These are phyloP conservation scores for Alternaria sp. DNA, from an alignment of 2,329 filamentous ascomycete genomes.

Conservation along the genomic window DNA sequence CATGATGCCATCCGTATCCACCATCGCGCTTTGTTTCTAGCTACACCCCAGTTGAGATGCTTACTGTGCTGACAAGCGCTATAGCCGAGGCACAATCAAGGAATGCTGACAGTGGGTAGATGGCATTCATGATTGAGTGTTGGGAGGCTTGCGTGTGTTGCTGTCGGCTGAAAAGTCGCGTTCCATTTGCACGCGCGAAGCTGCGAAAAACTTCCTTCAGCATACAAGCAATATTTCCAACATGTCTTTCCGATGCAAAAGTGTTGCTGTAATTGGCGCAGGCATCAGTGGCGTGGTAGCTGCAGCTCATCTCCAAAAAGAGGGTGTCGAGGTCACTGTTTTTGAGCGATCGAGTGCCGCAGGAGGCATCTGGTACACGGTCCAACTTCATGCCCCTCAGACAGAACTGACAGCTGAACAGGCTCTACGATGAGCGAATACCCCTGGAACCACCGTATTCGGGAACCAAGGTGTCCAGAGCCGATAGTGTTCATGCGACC, in stretches of 20 bases:
- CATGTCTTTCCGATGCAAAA: constrained; percentile 25
- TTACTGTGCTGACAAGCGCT: constrained; percentile 12
- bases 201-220: neutral
- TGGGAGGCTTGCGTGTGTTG: neutral
- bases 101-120: neutral
- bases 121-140: neutral
- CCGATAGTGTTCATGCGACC: constrained; percentile 21
- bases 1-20: constrained; percentile 33
- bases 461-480: constrained; percentile 25
- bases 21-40: constrained; percentile 16
- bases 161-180: neutral
- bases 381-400: neutral
- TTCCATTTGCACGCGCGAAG: neutral
- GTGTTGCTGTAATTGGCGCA: constrained; percentile 45
- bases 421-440: constrained; percentile 59
- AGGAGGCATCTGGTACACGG: constrained; percentile 62
- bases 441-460: constrained; percentile 59
- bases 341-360: constrained; percentile 60
- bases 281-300: constrained; percentile 47
- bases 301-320: constrained; percentile 43
- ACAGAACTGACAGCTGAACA: neutral
- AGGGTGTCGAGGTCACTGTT: constrained; percentile 56
- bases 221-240: neutral
- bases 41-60: neutral
- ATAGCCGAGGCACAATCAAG: neutral